Conservation (phyloP, 495 filamentous ascomycete genomes). For the Penicillium psychrofluorescens region DNA sequence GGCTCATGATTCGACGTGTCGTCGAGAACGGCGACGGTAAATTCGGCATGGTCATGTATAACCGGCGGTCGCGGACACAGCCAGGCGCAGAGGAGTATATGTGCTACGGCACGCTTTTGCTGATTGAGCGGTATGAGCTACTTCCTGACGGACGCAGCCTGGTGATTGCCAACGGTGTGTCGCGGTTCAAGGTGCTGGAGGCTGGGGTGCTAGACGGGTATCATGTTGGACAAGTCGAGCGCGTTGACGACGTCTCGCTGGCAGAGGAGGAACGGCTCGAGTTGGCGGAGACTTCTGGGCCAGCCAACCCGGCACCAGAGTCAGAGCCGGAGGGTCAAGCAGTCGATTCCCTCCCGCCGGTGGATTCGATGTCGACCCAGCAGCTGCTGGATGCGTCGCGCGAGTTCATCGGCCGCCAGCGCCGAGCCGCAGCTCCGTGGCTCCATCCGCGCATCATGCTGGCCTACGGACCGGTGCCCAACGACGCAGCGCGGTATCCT, state of each 20-base stretch:
- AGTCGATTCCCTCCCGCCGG: conserved; percentile 15
- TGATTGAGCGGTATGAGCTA: conserved; percentile 63
- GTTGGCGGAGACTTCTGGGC: conserved; percentile 46
- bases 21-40: conserved; percentile 58
- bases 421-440: conserved; percentile 61
- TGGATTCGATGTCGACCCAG: conserved; percentile 61
- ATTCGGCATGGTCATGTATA: conserved; percentile 82
- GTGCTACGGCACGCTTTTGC: conserved; percentile 70
- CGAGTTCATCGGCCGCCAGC: conserved; percentile 61
- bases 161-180: conserved; percentile 66
- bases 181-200: conserved; percentile 63
- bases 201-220: conserved; percentile 68
- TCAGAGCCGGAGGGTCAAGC: conserved; percentile 10
- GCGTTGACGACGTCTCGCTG: conserved; percentile 71
- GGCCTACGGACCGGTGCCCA: conserved; percentile 70
- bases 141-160: conserved; percentile 76
- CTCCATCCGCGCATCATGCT: conserved; percentile 58
- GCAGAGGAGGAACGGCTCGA: conserved; percentile 74
- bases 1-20: conserved; percentile 77
- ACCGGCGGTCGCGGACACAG: conserved; percentile 45
- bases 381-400: conserved; percentile 56
- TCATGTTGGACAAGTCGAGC: conserved; percentile 62
- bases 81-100: conserved; percentile 54
- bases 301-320: conserved; percentile 4
- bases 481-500: conserved; percentile 69